Evolutionary conservation across 2,329 filamentous ascomycete species (phyloP), one percentile per base, ranked within the genome.

Genomic region (Teratosphaeria destructans): DNA sequence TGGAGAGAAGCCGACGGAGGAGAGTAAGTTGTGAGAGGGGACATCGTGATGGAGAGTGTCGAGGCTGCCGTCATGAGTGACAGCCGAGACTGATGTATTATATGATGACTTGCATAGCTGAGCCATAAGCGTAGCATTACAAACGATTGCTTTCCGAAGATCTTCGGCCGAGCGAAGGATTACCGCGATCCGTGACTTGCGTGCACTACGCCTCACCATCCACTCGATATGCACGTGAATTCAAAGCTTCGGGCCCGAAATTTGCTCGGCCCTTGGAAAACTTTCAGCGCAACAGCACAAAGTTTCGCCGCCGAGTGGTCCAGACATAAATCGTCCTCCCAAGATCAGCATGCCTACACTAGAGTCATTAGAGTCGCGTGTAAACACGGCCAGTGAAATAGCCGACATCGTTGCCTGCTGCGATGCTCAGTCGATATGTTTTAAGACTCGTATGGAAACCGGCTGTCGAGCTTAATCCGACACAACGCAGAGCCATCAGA

Each of bases 1-100:
- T 70, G 92, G 90, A 0, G 89, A 92, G 34, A 54, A 54, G 34
- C 53, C 53, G 34, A 54, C 53, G 53, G 53, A 54, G 19, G 53
- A 54, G 34, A 54, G 53, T 34, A 54, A 54, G 53, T 26, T 54
- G 27, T 54, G 53, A 54, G 43, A 23, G 43, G 29, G 29, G 29
- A 32, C 5, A 32, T 32, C 29, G 29, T 32, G 3, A 7, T 2
- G 7, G 29, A 5, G 29, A 32, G 29, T 32, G 29, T 32, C 29
- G 29, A 32, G 29, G 29, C 29, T 23, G 23, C 23, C 23, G 23
- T 23, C 23, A 23, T 23, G 23, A 23, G 23, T 39, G 35, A 3
- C 35, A 39, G 35, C 35, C 35, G 35, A 39, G 35, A 39, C 35
- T 43, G 11, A 43, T 43, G 8, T 43, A 16, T 43, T 2, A 43